A percentile compares a stretch with the other conserved stretches of the same genome.
Conservation (phyloP, 1,284 basidiomycete genomes). For the Ceratobasidium sp. region DNA sequence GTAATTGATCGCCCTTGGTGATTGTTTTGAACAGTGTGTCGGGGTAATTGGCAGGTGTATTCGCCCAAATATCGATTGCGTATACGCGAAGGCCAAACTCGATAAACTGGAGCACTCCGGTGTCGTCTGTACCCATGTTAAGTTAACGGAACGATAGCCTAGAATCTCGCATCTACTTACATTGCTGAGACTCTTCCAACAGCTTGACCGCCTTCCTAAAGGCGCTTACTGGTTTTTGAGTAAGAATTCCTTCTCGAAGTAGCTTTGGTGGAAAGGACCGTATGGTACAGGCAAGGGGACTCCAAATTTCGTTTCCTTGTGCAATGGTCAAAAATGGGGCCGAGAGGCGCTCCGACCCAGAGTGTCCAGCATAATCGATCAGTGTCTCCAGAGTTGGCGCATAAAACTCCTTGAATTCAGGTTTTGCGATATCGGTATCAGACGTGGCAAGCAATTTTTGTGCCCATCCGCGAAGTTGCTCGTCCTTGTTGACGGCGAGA, state of each 20-base stretch:
- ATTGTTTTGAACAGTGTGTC: conserved; percentile 80
- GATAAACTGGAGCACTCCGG: conserved; percentile 66
- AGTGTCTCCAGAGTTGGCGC: not conserved
- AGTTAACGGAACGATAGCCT: not conserved
- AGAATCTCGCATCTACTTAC: not conserved
- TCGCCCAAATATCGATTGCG: conserved; percentile 65
- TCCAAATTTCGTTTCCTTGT: conserved; percentile 48
- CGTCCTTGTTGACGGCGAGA: conserved; percentile 60
- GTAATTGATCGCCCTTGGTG: conserved; percentile 74
- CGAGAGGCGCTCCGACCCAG: not conserved
- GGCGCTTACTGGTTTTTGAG: not conserved
- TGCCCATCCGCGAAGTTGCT: conserved; percentile 66
- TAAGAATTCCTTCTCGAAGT: not conserved
- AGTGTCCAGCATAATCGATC: not conserved
- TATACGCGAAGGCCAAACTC: conserved; percentile 61
- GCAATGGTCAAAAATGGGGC: not conserved
- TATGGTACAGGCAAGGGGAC: not conserved
- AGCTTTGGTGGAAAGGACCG: not conserved
- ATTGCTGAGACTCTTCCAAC: conserved; percentile 5
- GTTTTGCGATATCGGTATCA: conserved; percentile 10
- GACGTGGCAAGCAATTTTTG: conserved; percentile 47
- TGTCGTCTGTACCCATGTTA: conserved; percentile 63
- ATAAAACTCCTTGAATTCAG: conserved; percentile 37
- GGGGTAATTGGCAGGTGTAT: conserved; percentile 70
- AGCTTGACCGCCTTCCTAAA: conserved; percentile 27